phyloP scores from a whole-genome alignment of 176 grass and related monocot species.

The Thalia dealbata region DNA sequence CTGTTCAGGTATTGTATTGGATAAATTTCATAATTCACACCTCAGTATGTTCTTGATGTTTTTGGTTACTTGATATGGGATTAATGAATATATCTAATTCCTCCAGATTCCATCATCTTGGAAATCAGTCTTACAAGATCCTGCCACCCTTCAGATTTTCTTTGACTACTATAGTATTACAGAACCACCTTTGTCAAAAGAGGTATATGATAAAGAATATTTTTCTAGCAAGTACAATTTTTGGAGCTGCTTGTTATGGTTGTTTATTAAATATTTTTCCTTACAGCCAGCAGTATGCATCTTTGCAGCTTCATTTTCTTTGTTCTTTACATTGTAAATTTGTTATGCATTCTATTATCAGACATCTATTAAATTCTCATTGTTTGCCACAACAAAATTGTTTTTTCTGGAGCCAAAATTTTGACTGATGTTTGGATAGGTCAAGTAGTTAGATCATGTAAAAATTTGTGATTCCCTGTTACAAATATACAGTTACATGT shows the following conservation, averaged over 20 bases:
- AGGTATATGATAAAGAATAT: constrained; percentile 42
- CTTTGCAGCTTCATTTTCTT: not conserved
- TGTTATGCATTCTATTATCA: too few relatives aligned
- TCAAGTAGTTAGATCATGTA: not conserved
- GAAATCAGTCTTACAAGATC: constrained; percentile 86
- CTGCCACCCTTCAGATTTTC: constrained; percentile 89
- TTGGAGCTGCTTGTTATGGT: not conserved
- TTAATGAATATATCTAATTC: constrained; percentile 22
- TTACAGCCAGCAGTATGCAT: not conserved
- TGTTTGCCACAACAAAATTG: not conserved
- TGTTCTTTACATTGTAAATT: too few relatives aligned
- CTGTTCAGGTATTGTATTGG: constrained; percentile 62
- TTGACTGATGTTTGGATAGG: not conserved
- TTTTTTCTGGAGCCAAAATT: not conserved
- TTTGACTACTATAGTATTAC: constrained; percentile 93
- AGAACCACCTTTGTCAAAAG: constrained; percentile 73
- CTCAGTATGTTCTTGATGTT: constrained; percentile 1
- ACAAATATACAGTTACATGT: not conserved
- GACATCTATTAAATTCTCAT: not conserved
- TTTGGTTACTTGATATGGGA: not conserved
- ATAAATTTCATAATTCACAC: not conserved
- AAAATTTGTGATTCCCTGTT: not conserved
- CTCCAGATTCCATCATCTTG: constrained; percentile 89
- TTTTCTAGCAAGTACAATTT: not conserved
- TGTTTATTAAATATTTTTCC: not conserved